These are phyloP conservation scores for Lachnellula hyalina DNA, from an alignment of 2,329 filamentous ascomycete genomes.

Conservation along the genomic window DNA sequence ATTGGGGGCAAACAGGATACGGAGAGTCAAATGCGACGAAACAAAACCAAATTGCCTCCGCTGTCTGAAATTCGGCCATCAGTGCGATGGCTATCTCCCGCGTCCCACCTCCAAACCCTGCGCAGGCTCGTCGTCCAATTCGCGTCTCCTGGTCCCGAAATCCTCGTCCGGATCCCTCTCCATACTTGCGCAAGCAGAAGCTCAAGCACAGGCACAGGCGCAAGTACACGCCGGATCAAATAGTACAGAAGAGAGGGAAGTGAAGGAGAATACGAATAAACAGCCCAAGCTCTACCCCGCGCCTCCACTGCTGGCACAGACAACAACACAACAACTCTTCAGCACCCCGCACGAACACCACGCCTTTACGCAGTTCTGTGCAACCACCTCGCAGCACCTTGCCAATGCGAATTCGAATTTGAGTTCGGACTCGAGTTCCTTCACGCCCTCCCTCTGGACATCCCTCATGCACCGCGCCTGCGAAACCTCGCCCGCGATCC, in stretches of 20 bases:
- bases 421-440: neutral
- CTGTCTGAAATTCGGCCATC: slow-evolving; percentile 27
- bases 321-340: slow-evolving; percentile 4
- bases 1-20: slow-evolving; percentile 18
- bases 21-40: slow-evolving; percentile 32
- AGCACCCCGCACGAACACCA: slow-evolving; percentile 14
- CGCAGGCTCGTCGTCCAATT: slow-evolving; percentile 7
- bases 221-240: too few relatives aligned
- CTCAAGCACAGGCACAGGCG: too few relatives aligned
- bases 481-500: slow-evolving; percentile 13
- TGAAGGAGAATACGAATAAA: too few relatives aligned
- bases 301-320: too few relatives aligned
- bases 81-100: slow-evolving; percentile 30
- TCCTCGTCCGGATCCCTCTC: neutral
- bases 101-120: slow-evolving; percentile 10
- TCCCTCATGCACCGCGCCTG: slow-evolving; percentile 17
- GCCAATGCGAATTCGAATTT: too few relatives aligned
- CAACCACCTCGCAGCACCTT: slow-evolving; percentile 5
- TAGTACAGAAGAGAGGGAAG: too few relatives aligned
- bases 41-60: slow-evolving; percentile 28
- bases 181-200: neutral
- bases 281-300: too few relatives aligned
- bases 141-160: slow-evolving; percentile 15
- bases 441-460: slow-evolving; percentile 12
- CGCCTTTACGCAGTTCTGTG: slow-evolving; percentile 17